Evolutionary conservation across 106 monocot species (phyloP), one percentile per base, ranked within the genome.

Genomic region (Acorus gramineus): DNA sequence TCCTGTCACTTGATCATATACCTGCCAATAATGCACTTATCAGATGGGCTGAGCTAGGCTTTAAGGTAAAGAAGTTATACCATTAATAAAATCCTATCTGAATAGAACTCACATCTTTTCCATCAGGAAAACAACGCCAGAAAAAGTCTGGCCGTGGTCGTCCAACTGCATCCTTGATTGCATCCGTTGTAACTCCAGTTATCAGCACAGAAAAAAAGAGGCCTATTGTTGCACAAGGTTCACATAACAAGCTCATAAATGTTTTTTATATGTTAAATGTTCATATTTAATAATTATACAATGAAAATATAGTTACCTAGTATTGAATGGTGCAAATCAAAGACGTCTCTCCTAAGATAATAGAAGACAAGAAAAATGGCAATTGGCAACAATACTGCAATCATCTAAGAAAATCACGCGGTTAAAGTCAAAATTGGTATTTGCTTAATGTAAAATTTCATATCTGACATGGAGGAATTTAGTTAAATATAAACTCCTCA

Each of bases 51-150:
- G 42, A 14, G 42, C 13, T 42, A 52, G 53, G 10, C 2, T 12
- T 8, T 52, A 3, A 48, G n/a, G 12, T 6, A 11, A 11, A 63
- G 12, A 62, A 62, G 49, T 4, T 47, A 47, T 10, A 43, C 50
- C 5, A 50, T 43, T 63, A 7, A 3, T 11, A 52, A 4, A 62
- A 58, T 14, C 6, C 12, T 58, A 4, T 4, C 7, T 52, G 52
- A 52, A 52, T 9, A 5, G 9, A 7, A 12, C 12, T 10, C n/a
- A 63, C 71, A 50, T 71, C 63, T 6, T 48, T 62, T 8, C 63
- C 63, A 49, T 71, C 63, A 56, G 63, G 71, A 56, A 71, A 71
- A 56, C 71, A 71, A 11, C 71, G 63, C 71, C 63, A 50, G 44
- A 71, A 71, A 48, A 71, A 71, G 46, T 71, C 63, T 28, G 63